Evolutionary conservation across 73 alveolate species (phyloP).

Genomic region (Symbiodinium natans): DNA sequence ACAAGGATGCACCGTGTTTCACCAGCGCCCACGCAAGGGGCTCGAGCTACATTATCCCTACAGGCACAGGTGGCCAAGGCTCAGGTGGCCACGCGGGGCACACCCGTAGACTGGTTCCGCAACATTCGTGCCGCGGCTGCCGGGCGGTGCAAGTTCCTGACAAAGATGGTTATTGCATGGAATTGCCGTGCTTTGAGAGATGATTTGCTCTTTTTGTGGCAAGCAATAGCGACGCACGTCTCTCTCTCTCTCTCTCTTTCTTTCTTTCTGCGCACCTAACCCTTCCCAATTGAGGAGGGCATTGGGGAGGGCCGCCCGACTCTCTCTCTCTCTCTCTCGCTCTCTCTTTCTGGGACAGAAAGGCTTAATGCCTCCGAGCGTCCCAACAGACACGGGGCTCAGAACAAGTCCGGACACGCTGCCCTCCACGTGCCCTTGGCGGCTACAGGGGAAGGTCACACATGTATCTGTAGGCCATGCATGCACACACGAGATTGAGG

Average conservation of each 20-base stretch:
- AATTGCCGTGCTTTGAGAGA: too few relatives aligned
- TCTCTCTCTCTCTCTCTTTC: too few relatives aligned
- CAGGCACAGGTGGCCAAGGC: too few relatives aligned
- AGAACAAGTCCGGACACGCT: constrained; percentile 65
- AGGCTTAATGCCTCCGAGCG: background rate
- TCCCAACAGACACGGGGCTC: constrained; percentile 78
- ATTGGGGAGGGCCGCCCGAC: too few relatives aligned
- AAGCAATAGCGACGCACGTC: too few relatives aligned
- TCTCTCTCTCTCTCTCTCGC: too few relatives aligned
- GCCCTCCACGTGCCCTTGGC: constrained; percentile 73
- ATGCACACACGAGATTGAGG: too few relatives aligned
- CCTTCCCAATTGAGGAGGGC: too few relatives aligned
- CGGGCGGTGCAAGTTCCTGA: constrained; percentile 83
- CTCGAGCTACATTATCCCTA: background rate
- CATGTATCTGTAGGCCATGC: background rate
- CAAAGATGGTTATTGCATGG: too few relatives aligned
- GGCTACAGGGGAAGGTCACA: background rate
- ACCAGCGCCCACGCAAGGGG: background rate
- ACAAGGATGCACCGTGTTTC: background rate
- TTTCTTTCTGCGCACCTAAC: too few relatives aligned
- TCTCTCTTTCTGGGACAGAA: too few relatives aligned
- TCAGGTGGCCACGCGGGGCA: constrained; percentile 90
- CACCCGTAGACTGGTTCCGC: constrained; percentile 39
- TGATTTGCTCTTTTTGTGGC: too few relatives aligned
- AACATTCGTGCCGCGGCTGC: constrained; percentile 82